phyloP scores from a whole-genome alignment of 495 filamentous ascomycete genomes.

The Ramalina peruviana region DNA sequence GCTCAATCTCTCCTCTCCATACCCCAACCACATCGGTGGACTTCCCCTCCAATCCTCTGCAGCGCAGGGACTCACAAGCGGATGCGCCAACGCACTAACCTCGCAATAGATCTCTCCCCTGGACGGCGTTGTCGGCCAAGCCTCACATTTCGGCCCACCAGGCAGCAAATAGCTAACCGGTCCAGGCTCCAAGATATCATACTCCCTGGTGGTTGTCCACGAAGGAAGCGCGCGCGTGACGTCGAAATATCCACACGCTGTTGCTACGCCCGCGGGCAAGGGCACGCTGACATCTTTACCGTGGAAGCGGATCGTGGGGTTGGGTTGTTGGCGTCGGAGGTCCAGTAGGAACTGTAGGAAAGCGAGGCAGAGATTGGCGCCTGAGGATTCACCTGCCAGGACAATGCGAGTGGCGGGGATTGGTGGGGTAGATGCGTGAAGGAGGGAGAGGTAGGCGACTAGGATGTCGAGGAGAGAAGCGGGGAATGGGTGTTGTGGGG shows the following conservation, averaged over 20 bases:
- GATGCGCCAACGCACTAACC: conserved; percentile 6
- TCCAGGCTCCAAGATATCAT: conserved; percentile 49
- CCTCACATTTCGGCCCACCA: not conserved
- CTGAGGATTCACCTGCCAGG: conserved; percentile 70
- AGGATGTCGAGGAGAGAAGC: conserved; percentile 67
- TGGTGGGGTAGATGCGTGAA: conserved; percentile 59
- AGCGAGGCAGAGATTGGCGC: conserved; percentile 48
- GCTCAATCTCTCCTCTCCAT: conserved; percentile 65
- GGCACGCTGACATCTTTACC: conserved; percentile 37
- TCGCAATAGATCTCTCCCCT: conserved; percentile 8
- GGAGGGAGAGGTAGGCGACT: conserved; percentile 61
- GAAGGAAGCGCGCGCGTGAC: conserved; percentile 43
- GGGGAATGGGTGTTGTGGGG: conserved; percentile 73
- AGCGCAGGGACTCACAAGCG: conserved; percentile 4
- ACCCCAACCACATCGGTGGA: conserved; percentile 20
- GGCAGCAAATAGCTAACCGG: conserved; percentile 20
- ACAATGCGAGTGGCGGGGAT: conserved; percentile 56
- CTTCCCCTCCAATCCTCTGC: conserved; percentile 7
- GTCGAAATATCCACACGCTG: conserved; percentile 62
- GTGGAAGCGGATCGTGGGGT: conserved; percentile 42
- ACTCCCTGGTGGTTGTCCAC: conserved; percentile 41
- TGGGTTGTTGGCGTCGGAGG: conserved; percentile 35
- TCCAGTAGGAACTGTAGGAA: conserved; percentile 62
- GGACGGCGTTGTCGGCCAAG: conserved; percentile 10
- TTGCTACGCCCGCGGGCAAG: conserved; percentile 55